Evolutionary conservation across 768 basidiomycete species (phyloP).

Genomic region (Dioszegia crocea): DNA sequence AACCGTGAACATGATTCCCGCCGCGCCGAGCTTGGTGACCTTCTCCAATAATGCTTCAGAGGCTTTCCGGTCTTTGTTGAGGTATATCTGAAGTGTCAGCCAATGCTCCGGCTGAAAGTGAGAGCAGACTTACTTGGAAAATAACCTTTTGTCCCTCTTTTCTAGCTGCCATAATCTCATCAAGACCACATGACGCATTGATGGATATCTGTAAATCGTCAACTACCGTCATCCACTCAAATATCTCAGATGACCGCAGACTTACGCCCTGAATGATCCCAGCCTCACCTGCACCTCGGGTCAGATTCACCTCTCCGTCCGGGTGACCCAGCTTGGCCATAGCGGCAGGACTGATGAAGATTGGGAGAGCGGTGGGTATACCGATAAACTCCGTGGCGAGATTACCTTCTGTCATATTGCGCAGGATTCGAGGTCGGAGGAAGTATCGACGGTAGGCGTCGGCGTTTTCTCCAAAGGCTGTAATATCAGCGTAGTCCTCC

Average conservation of each 20-base stretch:
- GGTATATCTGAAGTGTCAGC: slow-evolving; percentile 58
- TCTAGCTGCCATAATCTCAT: slow-evolving; percentile 49
- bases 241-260: neutral
- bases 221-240: neutral
- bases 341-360: slow-evolving; percentile 47
- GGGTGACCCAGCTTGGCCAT: slow-evolving; percentile 70
- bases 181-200: slow-evolving; percentile 49
- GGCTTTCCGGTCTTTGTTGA: slow-evolving; percentile 63
- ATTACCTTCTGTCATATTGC: slow-evolving; percentile 20
- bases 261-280: slow-evolving; percentile 68
- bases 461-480: slow-evolving; percentile 41
- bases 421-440: slow-evolving; percentile 45
- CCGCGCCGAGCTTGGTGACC: slow-evolving; percentile 70
- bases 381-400: slow-evolving; percentile 40
- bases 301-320: slow-evolving; percentile 75
- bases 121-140: slow-evolving; percentile 39
- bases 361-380: slow-evolving; percentile 31
- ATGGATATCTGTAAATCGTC: slow-evolving; percentile 42
- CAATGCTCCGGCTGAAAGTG: neutral
- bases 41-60: slow-evolving; percentile 69
- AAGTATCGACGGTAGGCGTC: slow-evolving; percentile 47
- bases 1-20: slow-evolving; percentile 85
- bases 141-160: slow-evolving; percentile 45
- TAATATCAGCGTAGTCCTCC: slow-evolving; percentile 1
- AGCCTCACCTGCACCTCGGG: slow-evolving; percentile 61